These are phyloP conservation scores for Jamesozyma hellenica DNA, from an alignment of 805 yeast genomes.

Conservation along the genomic window DNA sequence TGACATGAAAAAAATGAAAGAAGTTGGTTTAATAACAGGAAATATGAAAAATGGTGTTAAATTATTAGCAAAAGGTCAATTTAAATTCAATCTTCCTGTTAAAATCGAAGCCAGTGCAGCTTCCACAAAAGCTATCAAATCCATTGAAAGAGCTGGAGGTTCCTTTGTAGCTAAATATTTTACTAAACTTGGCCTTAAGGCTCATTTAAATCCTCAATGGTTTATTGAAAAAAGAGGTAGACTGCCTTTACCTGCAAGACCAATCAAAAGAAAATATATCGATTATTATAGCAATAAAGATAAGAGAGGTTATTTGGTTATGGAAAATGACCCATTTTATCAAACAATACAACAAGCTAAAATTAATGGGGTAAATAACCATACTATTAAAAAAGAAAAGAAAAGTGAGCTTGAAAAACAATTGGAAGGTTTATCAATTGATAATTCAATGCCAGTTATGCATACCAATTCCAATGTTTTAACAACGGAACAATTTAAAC, in stretches of 20 bases:
- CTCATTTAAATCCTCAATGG: slow-evolving; percentile 66
- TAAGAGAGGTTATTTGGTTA: slow-evolving; percentile 65
- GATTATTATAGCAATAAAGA: slow-evolving; percentile 62
- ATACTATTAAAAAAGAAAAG: slow-evolving; percentile 19
- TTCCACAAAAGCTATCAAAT: slow-evolving; percentile 57
- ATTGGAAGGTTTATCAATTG: slow-evolving; percentile 29
- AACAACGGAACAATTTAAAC: slow-evolving; percentile 4
- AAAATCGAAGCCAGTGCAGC: slow-evolving; percentile 79
- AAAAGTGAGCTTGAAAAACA: slow-evolving; percentile 27
- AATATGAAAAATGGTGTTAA: slow-evolving; percentile 70
- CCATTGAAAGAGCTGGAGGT: slow-evolving; percentile 67
- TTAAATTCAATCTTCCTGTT: slow-evolving; percentile 45
- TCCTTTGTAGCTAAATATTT: slow-evolving; percentile 64
- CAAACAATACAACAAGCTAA: slow-evolving; percentile 18
- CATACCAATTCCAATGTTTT: slow-evolving; percentile 4
- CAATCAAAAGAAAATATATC: slow-evolving; percentile 72
- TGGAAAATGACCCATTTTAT: slow-evolving; percentile 28
- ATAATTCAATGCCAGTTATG: slow-evolving; percentile 13
- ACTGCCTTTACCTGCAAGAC: slow-evolving; percentile 77
- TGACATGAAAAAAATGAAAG: slow-evolving; percentile 67
- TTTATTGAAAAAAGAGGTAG: slow-evolving; percentile 63
- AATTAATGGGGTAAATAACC: slow-evolving; percentile 11
- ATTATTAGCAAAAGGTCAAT: slow-evolving; percentile 58
- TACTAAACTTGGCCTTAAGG: slow-evolving; percentile 55
- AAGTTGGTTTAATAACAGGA: slow-evolving; percentile 64